Percentiles rank a stretch among this genome's conserved stretches.
Evolutionary conservation across 2,329 filamentous ascomycete genomes (phyloP).

Genomic region (Monilinia laxa): DNA sequence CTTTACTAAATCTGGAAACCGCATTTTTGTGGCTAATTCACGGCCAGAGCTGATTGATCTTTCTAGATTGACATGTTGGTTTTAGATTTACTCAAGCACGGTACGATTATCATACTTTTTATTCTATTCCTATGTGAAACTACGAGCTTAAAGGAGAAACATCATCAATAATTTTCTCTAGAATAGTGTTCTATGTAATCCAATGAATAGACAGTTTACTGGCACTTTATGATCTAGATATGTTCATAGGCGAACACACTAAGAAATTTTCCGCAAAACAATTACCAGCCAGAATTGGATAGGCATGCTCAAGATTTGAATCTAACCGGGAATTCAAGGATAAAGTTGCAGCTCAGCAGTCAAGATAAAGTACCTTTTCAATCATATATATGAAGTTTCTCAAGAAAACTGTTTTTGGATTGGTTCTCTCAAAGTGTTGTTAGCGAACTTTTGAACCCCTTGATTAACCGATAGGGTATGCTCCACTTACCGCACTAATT

Average conservation of each 20-base stretch:
- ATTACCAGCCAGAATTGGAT: neutral
- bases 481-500: neutral
- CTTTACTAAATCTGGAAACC: neutral
- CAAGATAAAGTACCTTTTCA: neutral
- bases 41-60: neutral
- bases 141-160: neutral
- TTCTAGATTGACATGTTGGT: neutral
- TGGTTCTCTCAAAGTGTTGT: neutral
- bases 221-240: neutral
- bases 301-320: neutral
- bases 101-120: neutral
- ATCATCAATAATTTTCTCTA: neutral
- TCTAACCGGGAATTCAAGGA: fast-evolving
- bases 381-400: neutral
- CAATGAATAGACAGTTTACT: neutral
- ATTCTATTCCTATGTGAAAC: neutral
- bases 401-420: neutral
- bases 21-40: neutral
- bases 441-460: neutral
- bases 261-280: neutral
- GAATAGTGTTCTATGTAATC: neutral
- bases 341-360: neutral
- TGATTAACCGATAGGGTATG: neutral
- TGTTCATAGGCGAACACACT: neutral
- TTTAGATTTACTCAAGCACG: neutral